These are phyloP conservation scores for Wilcoxina mikolae DNA, from an alignment of 495 filamentous ascomycete genomes.

Conservation along the genomic window DNA sequence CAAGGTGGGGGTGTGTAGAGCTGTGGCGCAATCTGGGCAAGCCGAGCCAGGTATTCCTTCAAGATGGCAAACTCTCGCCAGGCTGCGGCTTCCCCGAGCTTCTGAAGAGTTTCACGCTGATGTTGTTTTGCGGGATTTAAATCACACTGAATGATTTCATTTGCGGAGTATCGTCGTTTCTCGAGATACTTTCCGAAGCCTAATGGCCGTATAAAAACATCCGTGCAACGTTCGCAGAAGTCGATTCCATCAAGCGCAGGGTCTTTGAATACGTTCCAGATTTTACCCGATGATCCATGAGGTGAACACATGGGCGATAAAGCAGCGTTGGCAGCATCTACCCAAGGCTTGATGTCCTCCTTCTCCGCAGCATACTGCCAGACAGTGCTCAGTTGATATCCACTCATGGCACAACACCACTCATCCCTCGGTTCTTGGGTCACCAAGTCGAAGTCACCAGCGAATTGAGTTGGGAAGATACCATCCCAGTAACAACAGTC, in stretches of 20 bases:
- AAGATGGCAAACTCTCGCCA: constrained; percentile 6
- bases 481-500: constrained; percentile 8
- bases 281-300: background rate
- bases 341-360: background rate
- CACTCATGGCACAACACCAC: constrained; percentile 5
- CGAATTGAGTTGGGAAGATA: background rate
- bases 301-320: background rate
- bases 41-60: background rate
- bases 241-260: constrained; percentile 1
- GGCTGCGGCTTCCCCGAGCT: constrained; percentile 5
- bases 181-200: constrained; percentile 2
- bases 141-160: background rate
- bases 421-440: background rate
- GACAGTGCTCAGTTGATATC: background rate
- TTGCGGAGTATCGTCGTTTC: background rate
- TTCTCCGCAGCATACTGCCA: constrained; percentile 4
- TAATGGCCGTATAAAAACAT: constrained; percentile 1
- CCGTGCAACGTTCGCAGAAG: constrained; percentile 6
- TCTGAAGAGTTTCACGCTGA: background rate
- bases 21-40: background rate
- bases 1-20: background rate
- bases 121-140: background rate
- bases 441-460: background rate
- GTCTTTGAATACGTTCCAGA: constrained; percentile 3
- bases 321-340: constrained; percentile 1